phyloP scores from a whole-genome alignment of 2,329 filamentous ascomycete species.

The Ascocoryne sarcoides region DNA sequence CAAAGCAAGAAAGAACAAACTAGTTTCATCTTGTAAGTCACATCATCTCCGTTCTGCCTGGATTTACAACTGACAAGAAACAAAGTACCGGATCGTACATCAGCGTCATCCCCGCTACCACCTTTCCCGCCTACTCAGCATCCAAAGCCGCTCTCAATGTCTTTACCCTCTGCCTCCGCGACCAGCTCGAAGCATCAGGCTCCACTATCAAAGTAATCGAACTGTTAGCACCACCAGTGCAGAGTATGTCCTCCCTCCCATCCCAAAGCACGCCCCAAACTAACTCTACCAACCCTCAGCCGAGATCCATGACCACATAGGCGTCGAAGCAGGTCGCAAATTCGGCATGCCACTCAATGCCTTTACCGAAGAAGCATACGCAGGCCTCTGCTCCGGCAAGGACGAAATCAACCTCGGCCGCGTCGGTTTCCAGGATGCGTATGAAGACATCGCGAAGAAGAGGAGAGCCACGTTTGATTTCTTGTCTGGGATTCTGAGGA shows the following conservation, averaged over 20 bases:
- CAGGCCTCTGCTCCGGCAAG: slow-evolving; percentile 4
- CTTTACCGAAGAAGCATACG: slow-evolving; percentile 31
- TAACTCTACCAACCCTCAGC: not conserved
- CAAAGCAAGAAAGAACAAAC: slow-evolving; percentile 6
- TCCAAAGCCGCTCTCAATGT: slow-evolving; percentile 37
- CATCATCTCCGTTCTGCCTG: not conserved
- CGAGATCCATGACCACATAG: slow-evolving; percentile 31
- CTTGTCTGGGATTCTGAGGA: too few relatives aligned
- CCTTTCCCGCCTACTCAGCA: slow-evolving; percentile 34
- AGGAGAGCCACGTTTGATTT: not conserved
- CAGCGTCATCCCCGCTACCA: slow-evolving; percentile 11
- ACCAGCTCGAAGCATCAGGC: slow-evolving; percentile 32
- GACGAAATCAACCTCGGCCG: slow-evolving; percentile 10
- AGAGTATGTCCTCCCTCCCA: slow-evolving; percentile 22
- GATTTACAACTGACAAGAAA: not conserved
- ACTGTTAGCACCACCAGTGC: slow-evolving; percentile 30
- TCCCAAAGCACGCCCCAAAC: not conserved
- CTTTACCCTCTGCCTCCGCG: slow-evolving; percentile 35
- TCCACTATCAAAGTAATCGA: slow-evolving; percentile 34
- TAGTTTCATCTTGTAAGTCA: slow-evolving; percentile 15
- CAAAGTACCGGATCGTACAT: slow-evolving; percentile 17
- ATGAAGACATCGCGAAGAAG: not conserved
- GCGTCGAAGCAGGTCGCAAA: slow-evolving; percentile 34
- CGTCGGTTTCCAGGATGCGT: not conserved
- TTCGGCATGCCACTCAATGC: slow-evolving; percentile 40